Percentiles rank a stretch among this genome's conserved stretches.
These are phyloP conservation scores for Cryptomeria japonica DNA, from an alignment of 75 land plant species.

Conservation along the genomic window DNA sequence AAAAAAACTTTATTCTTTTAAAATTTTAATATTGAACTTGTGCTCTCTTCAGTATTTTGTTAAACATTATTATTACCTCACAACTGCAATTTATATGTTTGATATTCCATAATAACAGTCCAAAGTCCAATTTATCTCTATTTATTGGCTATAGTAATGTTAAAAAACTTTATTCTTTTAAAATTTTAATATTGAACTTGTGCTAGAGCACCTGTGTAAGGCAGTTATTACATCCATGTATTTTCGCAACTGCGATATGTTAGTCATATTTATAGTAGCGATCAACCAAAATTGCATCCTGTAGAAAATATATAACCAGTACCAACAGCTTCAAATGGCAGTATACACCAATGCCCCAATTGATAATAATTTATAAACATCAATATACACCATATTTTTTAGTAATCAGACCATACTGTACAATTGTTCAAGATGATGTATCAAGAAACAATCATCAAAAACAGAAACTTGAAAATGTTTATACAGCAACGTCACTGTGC, in stretches of 20 bases:
- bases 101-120: background rate
- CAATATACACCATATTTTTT: background rate
- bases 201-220: too few species aligned
- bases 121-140: background rate
- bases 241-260: too few species aligned
- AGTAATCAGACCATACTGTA: background rate
- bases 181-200: background rate
- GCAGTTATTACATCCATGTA: too few species aligned
- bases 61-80: background rate
- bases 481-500: background rate
- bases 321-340: background rate
- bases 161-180: too few species aligned
- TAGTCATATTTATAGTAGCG: background rate
- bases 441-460: background rate
- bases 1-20: too few species aligned
- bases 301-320: background rate
- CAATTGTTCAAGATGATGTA: background rate
- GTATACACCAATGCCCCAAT: background rate
- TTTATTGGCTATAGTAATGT: background rate
- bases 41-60: too few species aligned
- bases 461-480: background rate
- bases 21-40: background rate
- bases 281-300: background rate
- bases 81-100: background rate
- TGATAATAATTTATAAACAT: too few species aligned